A percentile compares a stretch with the other conserved stretches of the same genome.
Evolutionary conservation across 2,329 filamentous ascomycete species (phyloP).

Genomic region (Monosporascus sp.): DNA sequence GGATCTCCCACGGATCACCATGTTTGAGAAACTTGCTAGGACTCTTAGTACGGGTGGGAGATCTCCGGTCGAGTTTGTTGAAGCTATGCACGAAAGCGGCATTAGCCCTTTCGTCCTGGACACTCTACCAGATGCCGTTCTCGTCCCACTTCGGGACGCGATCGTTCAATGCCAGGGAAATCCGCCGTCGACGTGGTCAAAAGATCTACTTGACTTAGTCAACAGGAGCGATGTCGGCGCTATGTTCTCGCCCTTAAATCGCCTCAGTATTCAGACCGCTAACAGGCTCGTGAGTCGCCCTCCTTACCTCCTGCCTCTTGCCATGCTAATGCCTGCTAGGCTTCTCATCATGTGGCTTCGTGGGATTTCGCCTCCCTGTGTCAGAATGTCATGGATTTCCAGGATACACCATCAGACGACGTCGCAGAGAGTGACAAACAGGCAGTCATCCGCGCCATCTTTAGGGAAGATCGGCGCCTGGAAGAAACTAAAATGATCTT

Average conservation of each 20-base stretch:
- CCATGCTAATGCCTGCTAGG: conserved; percentile 32
- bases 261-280: conserved; percentile 27
- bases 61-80: conserved; percentile 58
- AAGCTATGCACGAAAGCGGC: conserved; percentile 66
- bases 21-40: conserved; percentile 64
- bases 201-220: conserved; percentile 66
- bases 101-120: conserved; percentile 66
- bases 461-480: conserved; percentile 84
- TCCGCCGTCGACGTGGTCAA: conserved; percentile 72
- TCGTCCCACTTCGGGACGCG: conserved; percentile 73
- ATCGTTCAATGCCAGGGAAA: conserved; percentile 80
- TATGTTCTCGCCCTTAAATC: conserved; percentile 48
- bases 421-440: conserved; percentile 80
- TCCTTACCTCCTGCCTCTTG: not conserved
- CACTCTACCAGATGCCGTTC: conserved; percentile 79
- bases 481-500: conserved; percentile 80
- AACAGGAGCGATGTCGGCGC: conserved; percentile 76
- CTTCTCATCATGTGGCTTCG: conserved; percentile 59
- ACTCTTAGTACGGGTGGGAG: conserved; percentile 45
- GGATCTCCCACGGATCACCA: conserved; percentile 61
- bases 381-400: conserved; percentile 56
- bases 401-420: conserved; percentile 62
- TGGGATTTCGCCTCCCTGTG: conserved; percentile 79
- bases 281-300: conserved; percentile 38
- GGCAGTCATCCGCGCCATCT: conserved; percentile 77